Base-by-base conservation (phyloP, 2,329 filamentous ascomycete species). In the Ploettnerulaceae sp. region DNA sequence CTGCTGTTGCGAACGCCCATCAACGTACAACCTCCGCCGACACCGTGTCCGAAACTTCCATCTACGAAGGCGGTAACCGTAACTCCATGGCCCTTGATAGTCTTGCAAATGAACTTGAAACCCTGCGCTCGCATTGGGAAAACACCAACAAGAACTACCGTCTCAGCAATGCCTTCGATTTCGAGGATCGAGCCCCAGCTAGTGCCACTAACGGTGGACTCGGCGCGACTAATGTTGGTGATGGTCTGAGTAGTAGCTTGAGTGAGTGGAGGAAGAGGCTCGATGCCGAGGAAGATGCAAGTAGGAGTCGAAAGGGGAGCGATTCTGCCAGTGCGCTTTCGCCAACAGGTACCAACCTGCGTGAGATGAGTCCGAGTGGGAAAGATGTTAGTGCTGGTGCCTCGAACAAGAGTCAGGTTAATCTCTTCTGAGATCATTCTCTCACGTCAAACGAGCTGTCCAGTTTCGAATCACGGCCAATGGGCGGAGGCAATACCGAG, bases 101-200 rank as follows among this genome's bases (percentile, higher is more conserved):
- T 54, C 78, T 98, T 18, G 91, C 93, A 8, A 89, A 81, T 53
- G 93, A 98, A 69, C 80, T 98, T 6, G 93, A 98, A 65, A 86
- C 87, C 9, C 74, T 98, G 37, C 81, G 91, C 42, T 87, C 75
- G 42, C 90, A 96, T 60, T 98, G 93, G 93, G 89, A 97, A 69
- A 88, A 84, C 29, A 95, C 89, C 9, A 96, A 91, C 70, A 93
- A 94, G 67, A 94, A 88, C 61, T 96, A 97, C 66, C 84, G 93
- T 18, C 71, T 96, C 34, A 95, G 88, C 67, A 90, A 84, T 61
- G 82, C 86, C 41, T 94, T 95, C 59, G 90, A 96, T 63, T 90
- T 94, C 58, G 58, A 67, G 21, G 58, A 71, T 54, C 70, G 70
- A 40, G 47, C 55, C 28, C 42, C 45, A 5, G 42, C 58, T 54